Conservation (phyloP, 2,329 filamentous ascomycete genomes). For the Chalaropsis thielavioides region DNA sequence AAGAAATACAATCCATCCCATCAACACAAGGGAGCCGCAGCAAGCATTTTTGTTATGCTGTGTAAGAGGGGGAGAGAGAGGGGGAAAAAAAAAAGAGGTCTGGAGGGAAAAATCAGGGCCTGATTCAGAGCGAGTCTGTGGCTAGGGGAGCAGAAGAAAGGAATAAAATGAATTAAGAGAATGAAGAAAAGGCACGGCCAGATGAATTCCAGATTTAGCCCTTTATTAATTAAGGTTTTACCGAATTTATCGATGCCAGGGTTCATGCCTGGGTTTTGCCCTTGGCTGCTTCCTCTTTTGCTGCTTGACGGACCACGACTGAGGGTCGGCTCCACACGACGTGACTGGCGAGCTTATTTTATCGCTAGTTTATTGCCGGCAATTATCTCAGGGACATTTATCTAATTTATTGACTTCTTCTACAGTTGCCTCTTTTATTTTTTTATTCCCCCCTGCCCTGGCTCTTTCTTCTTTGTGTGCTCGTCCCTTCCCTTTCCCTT, state of each 20-base stretch:
- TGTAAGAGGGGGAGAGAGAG: neutral
- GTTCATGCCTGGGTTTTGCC: neutral
- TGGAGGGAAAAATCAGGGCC: neutral
- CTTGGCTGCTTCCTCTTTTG: neutral
- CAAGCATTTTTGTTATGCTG: no score
- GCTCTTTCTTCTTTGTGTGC: neutral
- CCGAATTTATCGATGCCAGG: neutral
- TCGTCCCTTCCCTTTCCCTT: neutral
- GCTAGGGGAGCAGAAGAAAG: neutral
- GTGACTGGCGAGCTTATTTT: neutral
- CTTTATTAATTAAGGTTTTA: neutral
- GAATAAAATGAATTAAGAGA: neutral
- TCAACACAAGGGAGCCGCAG: no score
- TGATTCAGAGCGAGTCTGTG: no score
- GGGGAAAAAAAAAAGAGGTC: neutral
- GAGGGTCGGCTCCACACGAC: neutral
- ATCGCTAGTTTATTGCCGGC: no score
- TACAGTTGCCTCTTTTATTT: neutral
- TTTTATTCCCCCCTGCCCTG: neutral
- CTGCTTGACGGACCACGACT: neutral
- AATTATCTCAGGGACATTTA: no score
- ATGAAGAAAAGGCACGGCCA: neutral
- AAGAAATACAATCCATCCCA: no score
- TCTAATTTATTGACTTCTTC: neutral
- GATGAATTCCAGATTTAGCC: conserved; percentile 4